Evolutionary conservation across 805 yeast species (phyloP).

Genomic region (Candida yuanshanica): DNA sequence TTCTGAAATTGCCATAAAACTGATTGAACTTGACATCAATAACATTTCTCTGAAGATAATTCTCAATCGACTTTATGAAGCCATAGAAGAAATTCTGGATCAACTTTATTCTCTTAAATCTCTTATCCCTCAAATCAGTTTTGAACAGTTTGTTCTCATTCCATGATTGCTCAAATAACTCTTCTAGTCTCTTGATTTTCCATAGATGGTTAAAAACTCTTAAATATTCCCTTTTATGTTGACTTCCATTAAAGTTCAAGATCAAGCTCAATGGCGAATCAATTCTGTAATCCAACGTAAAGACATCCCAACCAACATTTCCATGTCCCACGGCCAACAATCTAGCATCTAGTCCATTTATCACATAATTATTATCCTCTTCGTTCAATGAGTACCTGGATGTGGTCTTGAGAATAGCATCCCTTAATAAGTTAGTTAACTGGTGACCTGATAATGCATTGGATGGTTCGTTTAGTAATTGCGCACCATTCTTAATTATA

Average conservation of each 20-base stretch:
- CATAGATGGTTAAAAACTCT: conserved; percentile 82
- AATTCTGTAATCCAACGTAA: conserved; percentile 72
- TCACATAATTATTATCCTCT: conserved; percentile 32
- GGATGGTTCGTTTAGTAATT: conserved; percentile 55
- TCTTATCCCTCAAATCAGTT: conserved; percentile 19
- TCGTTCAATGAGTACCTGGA: conserved; percentile 33
- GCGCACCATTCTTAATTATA: conserved; percentile 49
- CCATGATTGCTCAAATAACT: conserved; percentile 48
- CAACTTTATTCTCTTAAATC: conserved; percentile 25
- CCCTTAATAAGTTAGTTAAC: conserved; percentile 56
- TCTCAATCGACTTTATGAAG: conserved; percentile 28
- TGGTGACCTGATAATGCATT: conserved; percentile 57
- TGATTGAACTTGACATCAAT: conserved; percentile 26
- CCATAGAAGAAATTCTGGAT: conserved; percentile 28
- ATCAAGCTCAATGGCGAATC: conserved; percentile 48
- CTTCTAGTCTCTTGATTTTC: conserved; percentile 62
- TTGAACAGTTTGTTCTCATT: conserved; percentile 28
- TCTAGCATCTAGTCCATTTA: conserved; percentile 72
- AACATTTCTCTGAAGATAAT: conserved; percentile 26
- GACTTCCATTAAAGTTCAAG: conserved; percentile 42
- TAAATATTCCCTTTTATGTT: conserved; percentile 54
- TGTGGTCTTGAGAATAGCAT: conserved; percentile 55
- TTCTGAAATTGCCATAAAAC: conserved; percentile 24
- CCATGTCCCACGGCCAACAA: conserved; percentile 69
- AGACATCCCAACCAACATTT: conserved; percentile 85